phyloP scores from a whole-genome alignment of 139 green algal genomes.

The Desmodesmus armatus region DNA sequence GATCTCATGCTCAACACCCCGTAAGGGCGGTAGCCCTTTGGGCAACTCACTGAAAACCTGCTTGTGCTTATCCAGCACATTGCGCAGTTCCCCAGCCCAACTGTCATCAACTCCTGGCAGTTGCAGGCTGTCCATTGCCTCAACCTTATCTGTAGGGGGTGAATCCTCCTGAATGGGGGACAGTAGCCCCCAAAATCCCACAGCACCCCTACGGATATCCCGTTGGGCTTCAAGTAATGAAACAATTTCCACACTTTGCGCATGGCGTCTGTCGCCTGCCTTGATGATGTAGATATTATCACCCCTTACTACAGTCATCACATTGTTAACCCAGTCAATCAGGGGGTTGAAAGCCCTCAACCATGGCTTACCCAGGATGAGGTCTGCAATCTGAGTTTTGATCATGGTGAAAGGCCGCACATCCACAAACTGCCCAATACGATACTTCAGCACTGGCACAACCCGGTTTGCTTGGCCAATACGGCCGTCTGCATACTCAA shows the following conservation, averaged over 20 bases:
- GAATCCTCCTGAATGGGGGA: background rate
- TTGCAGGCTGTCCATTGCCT: no score
- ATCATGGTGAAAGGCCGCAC: background rate
- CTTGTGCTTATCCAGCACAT: background rate
- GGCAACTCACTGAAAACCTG: background rate
- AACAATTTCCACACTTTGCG: background rate
- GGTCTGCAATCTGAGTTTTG: background rate
- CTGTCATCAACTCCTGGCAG: background rate
- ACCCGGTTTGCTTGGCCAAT: background rate
- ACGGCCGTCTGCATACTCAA: background rate
- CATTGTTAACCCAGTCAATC: conserved; percentile 3
- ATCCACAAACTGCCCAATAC: conserved; percentile 1
- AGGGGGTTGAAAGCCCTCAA: background rate
- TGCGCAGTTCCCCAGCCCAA: background rate
- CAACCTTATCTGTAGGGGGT: background rate
- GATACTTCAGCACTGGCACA: background rate
- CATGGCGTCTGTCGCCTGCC: background rate
- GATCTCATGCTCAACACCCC: conserved; percentile 15
- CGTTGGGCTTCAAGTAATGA: background rate
- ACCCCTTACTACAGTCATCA: background rate
- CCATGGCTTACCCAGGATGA: conserved; percentile 18
- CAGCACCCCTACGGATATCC: background rate
- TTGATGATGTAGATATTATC: background rate
- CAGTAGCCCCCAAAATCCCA: background rate
- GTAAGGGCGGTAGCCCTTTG: conserved; percentile 1